A percentile compares a stretch with the other conserved stretches of the same genome.
phyloP scores from a whole-genome alignment of 2,329 filamentous ascomycete species.

The Mycosphaerelloides madeirae region DNA sequence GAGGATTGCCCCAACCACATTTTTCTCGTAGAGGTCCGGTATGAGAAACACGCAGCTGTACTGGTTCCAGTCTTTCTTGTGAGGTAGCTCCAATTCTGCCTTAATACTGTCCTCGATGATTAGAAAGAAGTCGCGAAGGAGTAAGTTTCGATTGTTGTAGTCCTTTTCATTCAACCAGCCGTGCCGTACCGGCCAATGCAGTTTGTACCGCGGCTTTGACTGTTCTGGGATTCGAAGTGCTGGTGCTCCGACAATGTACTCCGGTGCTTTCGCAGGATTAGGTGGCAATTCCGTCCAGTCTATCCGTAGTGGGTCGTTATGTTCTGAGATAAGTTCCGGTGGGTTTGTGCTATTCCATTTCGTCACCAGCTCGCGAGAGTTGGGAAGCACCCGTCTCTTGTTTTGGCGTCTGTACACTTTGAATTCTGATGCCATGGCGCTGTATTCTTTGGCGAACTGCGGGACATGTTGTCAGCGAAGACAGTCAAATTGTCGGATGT shows the following conservation, averaged over 20 bases:
- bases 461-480: conserved; percentile 7
- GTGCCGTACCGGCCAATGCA: conserved; percentile 85
- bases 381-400: conserved; percentile 92
- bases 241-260: conserved; percentile 75
- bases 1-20: conserved; percentile 78
- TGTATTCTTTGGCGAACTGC: conserved; percentile 62
- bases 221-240: conserved; percentile 84
- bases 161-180: conserved; percentile 89
- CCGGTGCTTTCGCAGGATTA: conserved; percentile 57
- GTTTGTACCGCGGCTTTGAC: conserved; percentile 81
- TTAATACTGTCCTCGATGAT: conserved; percentile 83
- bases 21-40: conserved; percentile 92
- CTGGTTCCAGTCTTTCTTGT: conserved; percentile 75
- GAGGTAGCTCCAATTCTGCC: conserved; percentile 72
- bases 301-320: conserved; percentile 89
- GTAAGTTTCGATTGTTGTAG: conserved; percentile 71
- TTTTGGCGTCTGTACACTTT: conserved; percentile 88
- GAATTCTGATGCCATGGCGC: conserved; percentile 77
- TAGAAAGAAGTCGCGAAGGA: conserved; percentile 81
- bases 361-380: conserved; percentile 90
- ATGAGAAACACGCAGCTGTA: conserved; percentile 98
- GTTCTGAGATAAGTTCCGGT: conserved; percentile 82
- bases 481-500: neutral
- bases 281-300: conserved; percentile 85
- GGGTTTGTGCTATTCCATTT: conserved; percentile 86